Base-by-base conservation (phyloP, 2,329 filamentous ascomycete species). In the Ceratocystis destructans region DNA sequence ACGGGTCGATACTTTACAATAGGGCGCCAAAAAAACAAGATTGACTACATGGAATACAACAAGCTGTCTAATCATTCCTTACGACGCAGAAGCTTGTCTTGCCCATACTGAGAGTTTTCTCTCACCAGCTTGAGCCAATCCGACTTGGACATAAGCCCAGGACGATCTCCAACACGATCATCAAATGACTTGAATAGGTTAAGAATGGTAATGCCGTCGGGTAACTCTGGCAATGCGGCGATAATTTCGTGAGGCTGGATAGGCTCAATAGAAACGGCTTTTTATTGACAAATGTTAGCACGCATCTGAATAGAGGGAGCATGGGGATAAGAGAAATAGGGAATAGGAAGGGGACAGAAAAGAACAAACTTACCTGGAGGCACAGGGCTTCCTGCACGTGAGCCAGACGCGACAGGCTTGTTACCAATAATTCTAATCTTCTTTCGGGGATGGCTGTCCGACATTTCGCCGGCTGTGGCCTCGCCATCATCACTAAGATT, bases 401-500 rank as follows among this genome's bases (percentile, higher is more conserved):
- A 88, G 17, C 79, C 83, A 6, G 77, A 76, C 4, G 85, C 28
- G n/a, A 31, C 84, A 5, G 83, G 79, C 64, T 74, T 77, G 33
- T 78, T 75, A 25, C 79, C 76, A 64, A 84, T 74, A 64, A 84
- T 74, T 73, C 82, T 84, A 70, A 84, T 73, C 70, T 79, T 82
- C 73, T 79, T 81, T 64, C 71, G 71, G 10, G 70, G 72, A 48
- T 75, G 75, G 3, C 80, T 80, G 69, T 87, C 84, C 1, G 83
- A 86, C 77, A 84, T 86, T 71, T 87, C 85, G 45, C 84, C 85
- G 46, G 80, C 86, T 1, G 87, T 89, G 48, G 80, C 86, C 73
- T 90, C 88, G 25, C 85, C 87, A 70, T 91, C 88, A 70, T 91
- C 88, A 70, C 87, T 90, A 65, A 83, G 83, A 61, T 85, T 86